These are phyloP conservation scores for Syncephalastrum monosporum DNA, from an alignment of 371 early-diverging fungal species.

Conservation along the genomic window DNA sequence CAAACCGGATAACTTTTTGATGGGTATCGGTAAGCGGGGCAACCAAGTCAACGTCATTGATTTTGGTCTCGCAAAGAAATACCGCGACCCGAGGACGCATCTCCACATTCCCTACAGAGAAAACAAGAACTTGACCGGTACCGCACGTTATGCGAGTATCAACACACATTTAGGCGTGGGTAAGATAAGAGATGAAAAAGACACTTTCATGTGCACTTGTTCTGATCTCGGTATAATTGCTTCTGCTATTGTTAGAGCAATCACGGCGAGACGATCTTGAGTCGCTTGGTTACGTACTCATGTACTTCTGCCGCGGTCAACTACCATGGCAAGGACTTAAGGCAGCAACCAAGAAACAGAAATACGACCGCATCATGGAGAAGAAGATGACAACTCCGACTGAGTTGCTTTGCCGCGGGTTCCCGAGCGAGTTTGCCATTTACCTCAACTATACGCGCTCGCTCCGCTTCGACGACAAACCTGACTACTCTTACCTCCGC, in stretches of 20 bases:
- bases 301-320: slow-evolving; percentile 98
- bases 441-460: slow-evolving; percentile 97
- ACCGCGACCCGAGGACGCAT: slow-evolving; percentile 95
- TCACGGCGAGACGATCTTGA: slow-evolving; percentile 99
- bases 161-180: slow-evolving; percentile 98
- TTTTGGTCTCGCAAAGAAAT: slow-evolving; percentile 99
- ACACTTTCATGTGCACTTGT: background rate
- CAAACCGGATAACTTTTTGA: slow-evolving; percentile 99
- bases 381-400: slow-evolving; percentile 99
- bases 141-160: slow-evolving; percentile 98
- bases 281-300: slow-evolving; percentile 97
- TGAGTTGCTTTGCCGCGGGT: slow-evolving; percentile 94
- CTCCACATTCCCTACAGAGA: slow-evolving; percentile 98
- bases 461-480: slow-evolving; percentile 98
- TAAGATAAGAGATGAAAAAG: slow-evolving; percentile 32
- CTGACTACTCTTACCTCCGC: slow-evolving; percentile 97
- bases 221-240: background rate
- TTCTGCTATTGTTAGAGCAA: slow-evolving; percentile 73
- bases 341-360: slow-evolving; percentile 98
- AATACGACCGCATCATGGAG: slow-evolving; percentile 99
- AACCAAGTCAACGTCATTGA: slow-evolving; percentile 99
- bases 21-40: slow-evolving; percentile 94
- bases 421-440: slow-evolving; percentile 94
- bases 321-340: slow-evolving; percentile 99
- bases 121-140: slow-evolving; percentile 99